Evolutionary conservation across 2,329 filamentous ascomycete genomes (phyloP), one percentile per base, ranked within the genome.

Genomic region (Alternaria angustiovoidea): DNA sequence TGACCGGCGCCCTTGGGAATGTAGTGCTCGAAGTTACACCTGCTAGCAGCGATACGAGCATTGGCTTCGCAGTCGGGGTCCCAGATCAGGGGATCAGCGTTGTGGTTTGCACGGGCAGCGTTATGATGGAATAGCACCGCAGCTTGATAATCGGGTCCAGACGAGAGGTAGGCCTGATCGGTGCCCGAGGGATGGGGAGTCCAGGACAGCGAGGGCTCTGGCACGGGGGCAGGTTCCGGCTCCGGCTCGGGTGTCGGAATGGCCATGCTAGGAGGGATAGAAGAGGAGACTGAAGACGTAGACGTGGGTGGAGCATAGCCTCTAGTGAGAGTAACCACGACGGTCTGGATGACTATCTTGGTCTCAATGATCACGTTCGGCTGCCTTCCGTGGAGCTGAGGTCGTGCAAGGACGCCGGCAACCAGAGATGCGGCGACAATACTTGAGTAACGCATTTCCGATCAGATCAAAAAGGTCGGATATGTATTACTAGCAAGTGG

Each of bases 71-170:
- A 55, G 88, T 90, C 55, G 93, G 81, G 74, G 70, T 89, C 85
- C 91, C 92, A 98, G 51, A 73, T 75, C 46, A 97, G 75, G 44
- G 81, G 85, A 22, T 80, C 74, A 36, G 88, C 88, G 18, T 89
- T 90, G 85, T 97, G 93, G 83, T 95, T 96, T 74, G 84, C 78
- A 65, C 95, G 94, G 81, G 95, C 92, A 54, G 90, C 73, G 82
- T 97, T 97, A 89, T 98, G 95, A 76, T 92, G 87, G 70, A 89
- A 83, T 51, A 94, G 63, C 18, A 77, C 65, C 12, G 72, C 67
- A 44, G 69, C 66, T 44, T 74, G 42, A 54, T 78, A 78, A n/a
- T 72, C 73, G 3, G 54, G 18, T 16, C 71, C 73, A 16, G 63
- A 55, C 11, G 63, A 64, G 28, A 76, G 65, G 18, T 63, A 63